Conservation (phyloP, 2,329 filamentous ascomycete genomes). For the Sporothrix schenckii region DNA sequence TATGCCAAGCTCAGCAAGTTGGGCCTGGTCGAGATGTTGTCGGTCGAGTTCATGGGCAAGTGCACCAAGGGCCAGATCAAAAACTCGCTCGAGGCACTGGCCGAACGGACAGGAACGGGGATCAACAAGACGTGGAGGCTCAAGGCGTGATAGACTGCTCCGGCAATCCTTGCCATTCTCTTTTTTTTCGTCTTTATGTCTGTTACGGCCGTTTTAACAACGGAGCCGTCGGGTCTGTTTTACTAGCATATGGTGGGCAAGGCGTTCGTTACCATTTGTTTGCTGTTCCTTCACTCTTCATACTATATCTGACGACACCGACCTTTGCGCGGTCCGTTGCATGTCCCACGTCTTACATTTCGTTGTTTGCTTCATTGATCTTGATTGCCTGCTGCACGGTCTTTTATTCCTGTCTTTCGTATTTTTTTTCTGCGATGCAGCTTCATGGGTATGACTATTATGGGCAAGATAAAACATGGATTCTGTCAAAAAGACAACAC, state of each 20-base stretch:
- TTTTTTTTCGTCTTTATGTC: not conserved
- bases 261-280: not conserved
- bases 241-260: not conserved
- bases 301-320: not conserved
- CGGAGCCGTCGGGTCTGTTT: not conserved
- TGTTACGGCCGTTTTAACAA: conserved; percentile 1
- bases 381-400: not conserved
- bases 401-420: not conserved
- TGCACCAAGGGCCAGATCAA: conserved; percentile 71
- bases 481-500: conserved; percentile 17
- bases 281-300: not conserved
- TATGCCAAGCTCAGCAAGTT: conserved; percentile 64
- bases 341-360: conserved; percentile 1
- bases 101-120: conserved; percentile 58
- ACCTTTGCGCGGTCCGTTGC: not conserved
- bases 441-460: conserved; percentile 15
- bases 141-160: conserved; percentile 37
- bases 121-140: conserved; percentile 66
- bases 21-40: conserved; percentile 73
- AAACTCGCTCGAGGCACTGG: conserved; percentile 67
- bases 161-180: not conserved
- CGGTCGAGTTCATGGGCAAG: conserved; percentile 69
- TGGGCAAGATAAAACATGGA: conserved; percentile 1
- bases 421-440: not conserved
- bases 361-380: not conserved